A percentile compares a stretch with the other conserved stretches of the same genome.
Conservation (phyloP, 164 flowering plant genomes). For the Dillenia turbinata region DNA sequence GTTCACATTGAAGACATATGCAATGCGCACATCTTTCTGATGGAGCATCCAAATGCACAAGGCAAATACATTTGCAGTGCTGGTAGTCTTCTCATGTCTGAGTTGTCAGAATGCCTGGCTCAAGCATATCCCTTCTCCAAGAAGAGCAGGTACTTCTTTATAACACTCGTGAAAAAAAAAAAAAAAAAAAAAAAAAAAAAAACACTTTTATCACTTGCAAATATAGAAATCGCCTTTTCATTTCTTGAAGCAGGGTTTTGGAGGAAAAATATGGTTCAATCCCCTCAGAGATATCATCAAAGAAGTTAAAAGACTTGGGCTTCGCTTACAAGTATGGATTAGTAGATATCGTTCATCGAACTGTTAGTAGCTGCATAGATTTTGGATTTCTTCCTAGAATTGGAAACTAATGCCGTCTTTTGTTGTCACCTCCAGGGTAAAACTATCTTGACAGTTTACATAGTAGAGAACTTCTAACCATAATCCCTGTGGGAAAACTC, state of each 20-base stretch:
- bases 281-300: slow-evolving; percentile 52
- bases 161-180: not conserved
- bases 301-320: slow-evolving; percentile 58
- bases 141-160: slow-evolving; percentile 25
- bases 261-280: slow-evolving; percentile 16
- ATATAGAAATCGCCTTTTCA: not conserved
- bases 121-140: slow-evolving; percentile 29
- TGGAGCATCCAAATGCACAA: slow-evolving; percentile 54
- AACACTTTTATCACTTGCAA: not conserved
- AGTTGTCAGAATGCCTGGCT: slow-evolving; percentile 32
- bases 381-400: slow-evolving; percentile 31
- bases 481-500: too few species aligned
- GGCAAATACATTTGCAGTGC: slow-evolving; percentile 66
- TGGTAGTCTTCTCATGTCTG: slow-evolving; percentile 29
- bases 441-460: too few species aligned
- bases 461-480: too few species aligned
- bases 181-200: not conserved
- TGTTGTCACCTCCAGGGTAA: too few species aligned
- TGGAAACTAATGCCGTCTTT: too few species aligned
- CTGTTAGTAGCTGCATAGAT: slow-evolving; percentile 31
- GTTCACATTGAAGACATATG: slow-evolving; percentile 75
- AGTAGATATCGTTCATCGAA: slow-evolving; percentile 40
- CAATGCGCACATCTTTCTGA: slow-evolving; percentile 68
- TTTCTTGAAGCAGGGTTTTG: slow-evolving; percentile 24
- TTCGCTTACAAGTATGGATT: slow-evolving; percentile 47